A percentile compares a stretch with the other conserved stretches of the same genome.
Conservation (phyloP, 1,139 yeast genomes). For the Geotrichum phurueaensis region DNA sequence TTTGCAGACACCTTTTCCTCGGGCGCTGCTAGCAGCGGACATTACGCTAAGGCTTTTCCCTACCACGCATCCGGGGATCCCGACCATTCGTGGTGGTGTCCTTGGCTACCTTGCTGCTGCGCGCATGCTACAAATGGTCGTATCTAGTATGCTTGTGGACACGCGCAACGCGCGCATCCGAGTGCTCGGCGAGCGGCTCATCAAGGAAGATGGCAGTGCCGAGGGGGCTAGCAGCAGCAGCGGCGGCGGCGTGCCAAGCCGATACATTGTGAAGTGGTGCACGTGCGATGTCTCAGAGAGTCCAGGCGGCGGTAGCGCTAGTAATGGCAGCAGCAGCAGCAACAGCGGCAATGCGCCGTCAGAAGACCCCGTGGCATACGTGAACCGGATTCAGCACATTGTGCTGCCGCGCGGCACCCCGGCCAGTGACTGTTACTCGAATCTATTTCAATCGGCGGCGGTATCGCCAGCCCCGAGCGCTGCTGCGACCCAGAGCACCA, state of each 20-base stretch:
- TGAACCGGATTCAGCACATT: not conserved
- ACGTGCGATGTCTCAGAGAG: not conserved
- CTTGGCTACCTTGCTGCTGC: constrained; percentile 15
- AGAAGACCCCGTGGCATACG: not conserved
- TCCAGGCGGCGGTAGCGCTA: constrained; percentile 24
- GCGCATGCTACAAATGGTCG: constrained; percentile 11
- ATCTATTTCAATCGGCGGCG: not conserved
- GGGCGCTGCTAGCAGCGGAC: constrained; percentile 4
- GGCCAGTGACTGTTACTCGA: not conserved
- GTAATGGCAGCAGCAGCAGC: constrained; percentile 17
- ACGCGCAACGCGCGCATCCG: constrained; percentile 10
- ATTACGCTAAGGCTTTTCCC: constrained; percentile 14
- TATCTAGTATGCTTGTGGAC: constrained; percentile 18
- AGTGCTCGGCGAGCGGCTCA: constrained; percentile 8
- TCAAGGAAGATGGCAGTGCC: constrained; percentile 17
- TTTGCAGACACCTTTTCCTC: constrained; percentile 7
- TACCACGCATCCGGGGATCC: constrained; percentile 10
- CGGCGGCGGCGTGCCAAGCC: not conserved
- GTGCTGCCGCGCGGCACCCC: not conserved
- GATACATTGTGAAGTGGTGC: not conserved
- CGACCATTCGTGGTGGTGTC: constrained; percentile 13
- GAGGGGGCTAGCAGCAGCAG: constrained; percentile 13
- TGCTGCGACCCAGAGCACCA: not conserved
- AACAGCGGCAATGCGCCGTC: not conserved
- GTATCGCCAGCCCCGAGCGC: not conserved